Conservation (phyloP, 768 basidiomycete genomes). For the Amanita subjunquillea region DNA sequence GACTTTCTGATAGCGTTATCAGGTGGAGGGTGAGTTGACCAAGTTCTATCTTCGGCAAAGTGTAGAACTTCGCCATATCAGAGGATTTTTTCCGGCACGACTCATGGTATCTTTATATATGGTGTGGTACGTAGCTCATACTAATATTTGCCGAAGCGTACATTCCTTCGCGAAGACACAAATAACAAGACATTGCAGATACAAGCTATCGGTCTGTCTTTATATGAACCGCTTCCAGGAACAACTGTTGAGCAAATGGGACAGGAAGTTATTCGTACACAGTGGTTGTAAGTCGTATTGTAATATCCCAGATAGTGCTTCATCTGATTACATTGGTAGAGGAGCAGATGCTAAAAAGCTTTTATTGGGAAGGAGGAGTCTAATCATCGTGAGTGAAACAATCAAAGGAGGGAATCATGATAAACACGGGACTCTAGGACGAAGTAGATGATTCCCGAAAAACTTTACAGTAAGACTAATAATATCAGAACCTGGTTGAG, state of each 20-base stretch:
- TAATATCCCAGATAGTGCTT: slow-evolving; percentile 2
- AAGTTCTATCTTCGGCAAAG: slow-evolving; percentile 8
- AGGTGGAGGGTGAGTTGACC: slow-evolving; percentile 72
- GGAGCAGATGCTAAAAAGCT: slow-evolving; percentile 57
- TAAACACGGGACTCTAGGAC: slow-evolving; percentile 35
- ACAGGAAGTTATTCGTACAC: slow-evolving; percentile 83
- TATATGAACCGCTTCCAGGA: slow-evolving; percentile 86
- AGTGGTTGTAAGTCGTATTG: slow-evolving; percentile 72
- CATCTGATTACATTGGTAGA: slow-evolving; percentile 19
- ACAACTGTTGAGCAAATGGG: slow-evolving; percentile 67
- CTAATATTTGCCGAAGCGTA: slow-evolving; percentile 38
- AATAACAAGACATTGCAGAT: slow-evolving; percentile 79
- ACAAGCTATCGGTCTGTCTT: slow-evolving; percentile 90
- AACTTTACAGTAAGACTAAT: slow-evolving; percentile 62
- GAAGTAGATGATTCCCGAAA: slow-evolving; percentile 85
- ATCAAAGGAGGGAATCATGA: not conserved
- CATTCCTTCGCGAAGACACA: slow-evolving; percentile 67
- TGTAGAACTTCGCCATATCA: slow-evolving; percentile 15
- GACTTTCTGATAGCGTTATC: not conserved
- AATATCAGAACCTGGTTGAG: not conserved
- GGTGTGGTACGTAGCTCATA: slow-evolving; percentile 1
- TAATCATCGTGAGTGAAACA: slow-evolving; percentile 62
- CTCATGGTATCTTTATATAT: slow-evolving; percentile 48
- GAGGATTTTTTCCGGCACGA: slow-evolving; percentile 94
- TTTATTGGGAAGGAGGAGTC: slow-evolving; percentile 68